phyloP scores from a whole-genome alignment of 306 rosid species.

The Acmispon strigosus region DNA sequence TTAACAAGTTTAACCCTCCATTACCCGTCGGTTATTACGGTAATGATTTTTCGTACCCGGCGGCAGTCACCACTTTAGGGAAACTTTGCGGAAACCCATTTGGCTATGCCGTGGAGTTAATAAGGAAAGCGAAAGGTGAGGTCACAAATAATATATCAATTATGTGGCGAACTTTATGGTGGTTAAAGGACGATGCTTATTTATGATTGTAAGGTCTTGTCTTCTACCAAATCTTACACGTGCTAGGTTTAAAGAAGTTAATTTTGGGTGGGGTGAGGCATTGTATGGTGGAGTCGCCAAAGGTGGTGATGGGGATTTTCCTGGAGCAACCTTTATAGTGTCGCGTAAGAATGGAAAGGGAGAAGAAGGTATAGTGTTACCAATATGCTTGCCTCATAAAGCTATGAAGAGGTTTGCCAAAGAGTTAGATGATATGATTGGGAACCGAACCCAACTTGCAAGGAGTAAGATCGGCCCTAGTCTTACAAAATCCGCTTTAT shows the following conservation, averaged over 20 bases:
- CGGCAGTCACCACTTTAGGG: neutral
- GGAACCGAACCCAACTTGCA: neutral
- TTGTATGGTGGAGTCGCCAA: conserved; percentile 20
- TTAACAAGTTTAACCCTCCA: neutral
- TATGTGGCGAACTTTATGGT: conserved; percentile 32
- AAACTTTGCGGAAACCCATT: conserved; percentile 6
- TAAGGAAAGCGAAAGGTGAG: conserved; percentile 23
- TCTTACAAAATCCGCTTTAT: neutral
- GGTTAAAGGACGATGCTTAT: neutral
- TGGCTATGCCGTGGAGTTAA: conserved; percentile 5
- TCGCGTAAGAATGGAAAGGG: neutral
- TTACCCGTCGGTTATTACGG: conserved; percentile 25
- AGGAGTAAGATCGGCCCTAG: too few species aligned
- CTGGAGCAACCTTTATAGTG: neutral
- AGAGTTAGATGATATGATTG: conserved; percentile 19
- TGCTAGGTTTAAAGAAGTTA: neutral
- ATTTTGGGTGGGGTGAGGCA: conserved; percentile 52
- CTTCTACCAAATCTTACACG: conserved; percentile 10
- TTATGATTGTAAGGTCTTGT: neutral
- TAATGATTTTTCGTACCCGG: neutral
- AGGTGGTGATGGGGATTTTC: neutral
- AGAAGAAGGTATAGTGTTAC: conserved; percentile 27
- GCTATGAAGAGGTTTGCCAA: conserved; percentile 34
- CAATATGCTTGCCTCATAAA: conserved; percentile 22
- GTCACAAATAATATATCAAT: conserved; percentile 27